Base-by-base conservation (phyloP, 2,329 filamentous ascomycete genomes). In the Colletotrichum siamense region DNA sequence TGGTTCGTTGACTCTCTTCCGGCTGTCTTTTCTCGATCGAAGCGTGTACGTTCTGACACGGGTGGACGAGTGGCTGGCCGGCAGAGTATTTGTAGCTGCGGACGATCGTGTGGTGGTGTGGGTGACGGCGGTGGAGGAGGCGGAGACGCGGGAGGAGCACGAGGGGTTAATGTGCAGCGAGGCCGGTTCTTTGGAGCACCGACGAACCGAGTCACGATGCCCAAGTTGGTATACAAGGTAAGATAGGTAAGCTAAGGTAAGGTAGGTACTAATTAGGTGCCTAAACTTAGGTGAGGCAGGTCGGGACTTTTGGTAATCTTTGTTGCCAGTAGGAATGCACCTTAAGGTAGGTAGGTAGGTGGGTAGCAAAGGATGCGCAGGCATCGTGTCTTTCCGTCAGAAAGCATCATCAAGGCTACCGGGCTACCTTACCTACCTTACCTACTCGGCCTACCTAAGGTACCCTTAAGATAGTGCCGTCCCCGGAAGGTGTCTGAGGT, bases 121-220 rank as follows among this genome's bases (percentile, higher is more conserved):
- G 39, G 16, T 16, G 30, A 44, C n/a, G 28, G 52, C 30, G 18
- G 34, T 36, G 68, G 61, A 22, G 67, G 59, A 28, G 59, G 36
- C 62, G 44, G 69, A 36, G 52, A 39, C 9, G 30, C 16, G 10
- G n/a, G 39, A 55, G 64, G 64, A 59, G 66, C 18, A 61, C n/a
- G 72, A 62, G 55, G 73, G 69, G 73, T 67, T 55, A 75, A 72
- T 67, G 62, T 55, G 49, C 32, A 72, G 73, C 73, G 73, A 73
- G 68, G 26, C 69, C 55, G 72, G 72, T 69, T 75, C 59, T 71
- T 64, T 69, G 52, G 72, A 74, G 67, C 26, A 69, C 68, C 72
- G 71, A 71, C 34, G 24, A 61, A 32, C 72, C 72, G 67, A 71
- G 61, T 69, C 34, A 26, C 32, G 49, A 34, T 26, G 59, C 39